These are phyloP conservation scores for Solanum chiquidenum DNA, from an alignment of 257 asterid genomes.

Conservation along the genomic window DNA sequence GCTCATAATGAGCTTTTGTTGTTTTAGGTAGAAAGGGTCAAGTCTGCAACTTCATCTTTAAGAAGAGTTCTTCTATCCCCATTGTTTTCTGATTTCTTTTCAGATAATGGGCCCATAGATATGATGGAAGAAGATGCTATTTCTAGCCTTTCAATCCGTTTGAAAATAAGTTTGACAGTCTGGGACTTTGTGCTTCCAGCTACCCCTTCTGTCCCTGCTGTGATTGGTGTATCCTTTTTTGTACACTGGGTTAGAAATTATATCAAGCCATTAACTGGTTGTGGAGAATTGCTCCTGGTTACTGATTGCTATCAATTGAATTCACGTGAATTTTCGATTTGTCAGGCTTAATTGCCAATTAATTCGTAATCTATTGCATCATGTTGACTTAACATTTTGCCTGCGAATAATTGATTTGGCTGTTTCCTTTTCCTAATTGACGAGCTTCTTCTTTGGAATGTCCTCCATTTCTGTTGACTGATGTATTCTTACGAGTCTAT, in stretches of 20 bases:
- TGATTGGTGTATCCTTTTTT: slow-evolving; percentile 92
- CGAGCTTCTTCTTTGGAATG: background rate
- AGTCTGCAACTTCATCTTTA: slow-evolving; percentile 67
- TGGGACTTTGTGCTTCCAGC: slow-evolving; percentile 93
- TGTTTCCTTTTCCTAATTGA: background rate
- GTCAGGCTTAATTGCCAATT: background rate
- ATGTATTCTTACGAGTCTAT: background rate
- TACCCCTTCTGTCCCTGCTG: slow-evolving; percentile 97
- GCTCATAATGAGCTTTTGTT: slow-evolving; percentile 10
- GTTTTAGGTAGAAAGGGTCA: slow-evolving; percentile 65
- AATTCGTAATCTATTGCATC: background rate
- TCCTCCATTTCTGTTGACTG: background rate
- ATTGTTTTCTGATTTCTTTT: slow-evolving; percentile 58
- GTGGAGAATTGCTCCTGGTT: background rate
- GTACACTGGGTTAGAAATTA: background rate
- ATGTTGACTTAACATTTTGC: background rate
- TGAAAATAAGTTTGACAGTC: slow-evolving; percentile 75
- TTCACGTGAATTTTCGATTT: background rate
- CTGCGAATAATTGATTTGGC: background rate
- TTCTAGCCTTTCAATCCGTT: slow-evolving; percentile 59
- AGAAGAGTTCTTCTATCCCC: slow-evolving; percentile 76
- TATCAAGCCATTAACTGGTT: background rate
- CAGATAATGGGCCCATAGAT: slow-evolving; percentile 66
- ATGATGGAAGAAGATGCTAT: slow-evolving; percentile 95
- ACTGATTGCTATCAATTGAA: background rate